Conservation (phyloP, 2,329 filamentous ascomycete genomes). For the Rutstroemia sp. region DNA sequence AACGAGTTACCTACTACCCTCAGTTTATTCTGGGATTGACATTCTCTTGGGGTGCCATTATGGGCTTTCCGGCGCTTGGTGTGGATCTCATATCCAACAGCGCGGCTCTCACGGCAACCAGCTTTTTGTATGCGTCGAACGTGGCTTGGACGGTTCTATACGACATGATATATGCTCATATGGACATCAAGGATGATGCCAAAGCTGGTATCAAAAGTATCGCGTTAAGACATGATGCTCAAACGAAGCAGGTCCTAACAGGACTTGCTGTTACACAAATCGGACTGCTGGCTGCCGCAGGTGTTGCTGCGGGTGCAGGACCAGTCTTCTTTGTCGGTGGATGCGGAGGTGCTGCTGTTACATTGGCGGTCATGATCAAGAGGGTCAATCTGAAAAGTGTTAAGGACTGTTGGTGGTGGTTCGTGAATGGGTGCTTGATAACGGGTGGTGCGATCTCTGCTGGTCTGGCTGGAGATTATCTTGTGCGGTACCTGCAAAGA, state of each 20-base stretch:
- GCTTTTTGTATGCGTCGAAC: constrained; percentile 67
- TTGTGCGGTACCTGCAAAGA: constrained; percentile 38
- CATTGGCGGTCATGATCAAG: constrained; percentile 59
- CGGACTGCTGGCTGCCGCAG: constrained; percentile 61
- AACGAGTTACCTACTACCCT: constrained; percentile 81
- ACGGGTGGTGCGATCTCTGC: constrained; percentile 56
- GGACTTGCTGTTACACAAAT: constrained; percentile 65
- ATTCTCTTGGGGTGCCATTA: constrained; percentile 83
- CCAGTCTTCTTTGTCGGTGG: constrained; percentile 62
- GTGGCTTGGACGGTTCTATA: constrained; percentile 83
- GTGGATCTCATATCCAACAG: constrained; percentile 62
- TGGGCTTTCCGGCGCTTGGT: constrained; percentile 80
- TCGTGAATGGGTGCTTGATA: constrained; percentile 62
- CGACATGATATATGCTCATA: constrained; percentile 90
- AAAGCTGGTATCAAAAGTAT: constrained; percentile 88
- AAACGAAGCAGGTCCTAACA: constrained; percentile 69
- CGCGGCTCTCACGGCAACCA: constrained; percentile 57
- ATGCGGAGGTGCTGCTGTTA: constrained; percentile 55
- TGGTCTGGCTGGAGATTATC: constrained; percentile 53
- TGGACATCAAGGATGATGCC: constrained; percentile 80
- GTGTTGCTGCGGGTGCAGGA: constrained; percentile 57
- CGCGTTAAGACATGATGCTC: constrained; percentile 67
- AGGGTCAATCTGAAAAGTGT: constrained; percentile 58
- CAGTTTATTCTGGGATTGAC: constrained; percentile 77
- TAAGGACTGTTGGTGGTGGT: constrained; percentile 71